Base-by-base conservation (phyloP, 1,284 basidiomycete species). In the Sporisorium exsertum region DNA sequence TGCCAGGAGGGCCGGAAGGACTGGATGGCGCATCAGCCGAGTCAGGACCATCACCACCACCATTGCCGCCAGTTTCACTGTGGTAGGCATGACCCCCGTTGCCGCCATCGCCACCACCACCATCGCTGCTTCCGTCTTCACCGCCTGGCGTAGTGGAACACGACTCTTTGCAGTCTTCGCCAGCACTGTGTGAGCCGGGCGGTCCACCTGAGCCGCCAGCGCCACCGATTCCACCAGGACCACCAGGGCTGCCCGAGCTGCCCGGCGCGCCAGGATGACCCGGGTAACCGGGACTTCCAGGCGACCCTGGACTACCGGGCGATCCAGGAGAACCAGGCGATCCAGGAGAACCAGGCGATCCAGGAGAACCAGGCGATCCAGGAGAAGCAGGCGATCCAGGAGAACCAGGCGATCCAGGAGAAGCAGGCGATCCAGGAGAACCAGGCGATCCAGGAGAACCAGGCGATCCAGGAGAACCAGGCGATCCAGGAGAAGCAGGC, bases 201-300 rank as follows among this genome's bases (percentile, higher is more conserved):
- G 43, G n/a, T 9, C 49, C 37, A 9, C 54, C 59, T 18, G 37
- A 35, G 16, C 46, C 52, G 20, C 59, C 64, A 32, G 42, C 46
- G n/a, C n/a, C n/a, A n/a, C n/a, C n/a, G n/a, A n/a, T n/a, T n/a
- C n/a, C n/a, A n/a, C n/a, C n/a, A n/a, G n/a, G n/a, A 56, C 47
- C 54, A 56, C 40, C 53, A 27, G 37, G 18, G 20, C 56, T 43
- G 2, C 63, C 63, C 10, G 50, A 22, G 46, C 58, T 64, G 3
- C 52, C 70, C 3, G 22, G 10, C 1, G 32, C 16, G 22, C 51
- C 51, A 40, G 49, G 29, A 5, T 1, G 2, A n/a, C 58, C 47
- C 18, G 29, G 29, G 26, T 55, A 43, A 22, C 60, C 58, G 18
- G 35, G 35, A 35, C 10, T 35, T 43, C 54, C 68, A 47, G 62